These are phyloP conservation scores for Aphanocladium album DNA, from an alignment of 2,329 filamentous ascomycete genomes.

Conservation along the genomic window DNA sequence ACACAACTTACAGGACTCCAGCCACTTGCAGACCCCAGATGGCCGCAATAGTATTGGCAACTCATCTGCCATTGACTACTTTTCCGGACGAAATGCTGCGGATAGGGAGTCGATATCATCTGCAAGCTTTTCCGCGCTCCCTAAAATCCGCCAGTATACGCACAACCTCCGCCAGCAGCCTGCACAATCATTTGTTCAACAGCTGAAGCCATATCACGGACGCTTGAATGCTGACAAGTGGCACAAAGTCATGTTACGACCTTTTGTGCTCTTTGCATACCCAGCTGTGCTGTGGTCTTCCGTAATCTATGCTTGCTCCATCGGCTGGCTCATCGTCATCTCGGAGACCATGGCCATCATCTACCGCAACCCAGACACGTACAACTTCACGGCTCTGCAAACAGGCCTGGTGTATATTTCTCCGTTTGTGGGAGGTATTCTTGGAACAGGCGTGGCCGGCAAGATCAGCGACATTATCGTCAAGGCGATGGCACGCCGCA, in stretches of 20 bases:
- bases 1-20: not conserved
- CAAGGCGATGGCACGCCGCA: conserved; percentile 71
- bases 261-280: conserved; percentile 82
- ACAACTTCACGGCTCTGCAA: conserved; percentile 76
- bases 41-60: conserved; percentile 4
- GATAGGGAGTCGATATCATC: conserved; percentile 40
- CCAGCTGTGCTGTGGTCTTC: conserved; percentile 87
- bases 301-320: conserved; percentile 76
- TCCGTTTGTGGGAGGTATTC: conserved; percentile 80
- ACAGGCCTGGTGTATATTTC: conserved; percentile 85
- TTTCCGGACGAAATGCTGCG: conserved; percentile 27
- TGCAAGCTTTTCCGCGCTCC: conserved; percentile 28
- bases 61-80: conserved; percentile 19
- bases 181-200: conserved; percentile 65
- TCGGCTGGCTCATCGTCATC: conserved; percentile 93
- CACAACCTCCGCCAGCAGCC: conserved; percentile 62
- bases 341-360: conserved; percentile 82
- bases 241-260: conserved; percentile 70
- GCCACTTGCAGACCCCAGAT: not conserved
- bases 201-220: conserved; percentile 72
- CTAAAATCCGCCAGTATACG: conserved; percentile 56
- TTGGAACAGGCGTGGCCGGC: conserved; percentile 89
- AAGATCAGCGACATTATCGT: conserved; percentile 84
- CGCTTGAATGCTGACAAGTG: conserved; percentile 74
- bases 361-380: conserved; percentile 62